phyloP scores from a whole-genome alignment of 2,329 filamentous ascomycete species.

The Cladophialophora bantiana region DNA sequence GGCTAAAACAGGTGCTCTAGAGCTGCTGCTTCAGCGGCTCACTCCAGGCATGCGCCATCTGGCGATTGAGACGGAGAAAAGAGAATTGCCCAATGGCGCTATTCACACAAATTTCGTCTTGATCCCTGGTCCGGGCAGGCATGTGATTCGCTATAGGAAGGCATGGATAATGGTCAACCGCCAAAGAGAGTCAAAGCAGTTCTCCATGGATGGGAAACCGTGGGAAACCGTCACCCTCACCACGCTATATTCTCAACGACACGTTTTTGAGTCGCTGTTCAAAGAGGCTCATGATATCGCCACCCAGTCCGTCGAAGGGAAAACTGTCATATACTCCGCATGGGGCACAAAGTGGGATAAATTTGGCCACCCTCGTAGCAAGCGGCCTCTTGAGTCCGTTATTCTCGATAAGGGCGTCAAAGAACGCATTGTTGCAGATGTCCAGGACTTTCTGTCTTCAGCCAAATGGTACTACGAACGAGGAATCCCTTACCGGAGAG shows the following conservation, averaged over 20 bases:
- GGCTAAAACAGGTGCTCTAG: conserved; percentile 52
- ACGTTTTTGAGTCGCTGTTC: conserved; percentile 91
- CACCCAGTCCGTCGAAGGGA: conserved; percentile 81
- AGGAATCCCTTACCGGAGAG: conserved; percentile 90
- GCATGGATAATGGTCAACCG: conserved; percentile 88
- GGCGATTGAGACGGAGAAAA: conserved; percentile 69
- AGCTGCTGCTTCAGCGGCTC: conserved; percentile 63
- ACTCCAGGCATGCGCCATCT: conserved; percentile 69
- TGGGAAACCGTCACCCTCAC: conserved; percentile 95
- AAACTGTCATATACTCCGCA: conserved; percentile 89
- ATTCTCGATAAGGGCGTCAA: conserved; percentile 84
- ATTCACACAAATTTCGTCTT: conserved; percentile 82
- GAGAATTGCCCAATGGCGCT: conserved; percentile 69
- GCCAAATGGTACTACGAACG: conserved; percentile 90
- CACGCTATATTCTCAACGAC: conserved; percentile 85
- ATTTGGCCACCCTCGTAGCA: conserved; percentile 83
- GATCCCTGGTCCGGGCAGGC: conserved; percentile 87
- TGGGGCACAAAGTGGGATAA: conserved; percentile 83
- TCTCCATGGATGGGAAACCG: conserved; percentile 79
- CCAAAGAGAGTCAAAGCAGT: conserved; percentile 69
- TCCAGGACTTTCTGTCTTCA: conserved; percentile 79
- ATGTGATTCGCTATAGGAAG: conserved; percentile 84
- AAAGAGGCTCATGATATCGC: conserved; percentile 83
- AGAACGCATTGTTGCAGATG: conserved; percentile 78
- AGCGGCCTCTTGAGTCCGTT: conserved; percentile 86